Evolutionary conservation across 768 basidiomycete species (phyloP), one percentile per base, ranked within the genome.

Genomic region (Leccinum incarnatum): DNA sequence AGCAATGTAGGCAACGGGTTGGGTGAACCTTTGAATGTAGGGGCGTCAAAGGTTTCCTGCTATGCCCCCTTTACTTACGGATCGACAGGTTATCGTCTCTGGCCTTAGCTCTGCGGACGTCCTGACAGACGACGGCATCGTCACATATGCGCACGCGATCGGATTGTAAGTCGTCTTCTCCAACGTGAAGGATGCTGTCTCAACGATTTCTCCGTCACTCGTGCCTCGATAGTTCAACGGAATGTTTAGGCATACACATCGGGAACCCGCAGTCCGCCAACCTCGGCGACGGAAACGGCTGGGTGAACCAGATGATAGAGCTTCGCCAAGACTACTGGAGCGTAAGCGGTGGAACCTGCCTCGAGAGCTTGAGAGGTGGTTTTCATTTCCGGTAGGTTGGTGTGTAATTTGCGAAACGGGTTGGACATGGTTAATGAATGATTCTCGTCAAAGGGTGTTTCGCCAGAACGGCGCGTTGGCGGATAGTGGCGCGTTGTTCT

Each of bases 121-220:
- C 23, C 79, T 87, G 53, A 84, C 80, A 1, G 76, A 83, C 57
- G 61, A 69, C 36, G 86, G 87, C 1, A 69, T 87, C 54, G 37
- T 83, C 32, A 86, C 84, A 63, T 88, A 77, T 66, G 85, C 83
- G 1, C 75, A 67, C 21, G 78, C 85, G 4, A 79, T 88, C 58
- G 85, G 84, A n/a, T 87, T 86, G 86, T 87, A 60, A 62, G 80
- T 69, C 2, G 1, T 15, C 40, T 10, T n/a, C n/a, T n/a, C n/a
- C 40, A 42, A n/a, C n/a, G n/a, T 42, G n/a, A 19, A 42, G n/a
- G 40, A 10, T 4, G 40, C 40, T 10, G 40, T 42, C 40, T 42
- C 9, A 42, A 42, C 40, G 3, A 42, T 40, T n/a, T 40, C 17
- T 40, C 17, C 21, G 14, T 71, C 70, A 55, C 19, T 15, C n/a